Evolutionary conservation across 1,284 basidiomycete species (phyloP), one percentile per base, ranked within the genome.

Genomic region (Ceratobasidium sp.): DNA sequence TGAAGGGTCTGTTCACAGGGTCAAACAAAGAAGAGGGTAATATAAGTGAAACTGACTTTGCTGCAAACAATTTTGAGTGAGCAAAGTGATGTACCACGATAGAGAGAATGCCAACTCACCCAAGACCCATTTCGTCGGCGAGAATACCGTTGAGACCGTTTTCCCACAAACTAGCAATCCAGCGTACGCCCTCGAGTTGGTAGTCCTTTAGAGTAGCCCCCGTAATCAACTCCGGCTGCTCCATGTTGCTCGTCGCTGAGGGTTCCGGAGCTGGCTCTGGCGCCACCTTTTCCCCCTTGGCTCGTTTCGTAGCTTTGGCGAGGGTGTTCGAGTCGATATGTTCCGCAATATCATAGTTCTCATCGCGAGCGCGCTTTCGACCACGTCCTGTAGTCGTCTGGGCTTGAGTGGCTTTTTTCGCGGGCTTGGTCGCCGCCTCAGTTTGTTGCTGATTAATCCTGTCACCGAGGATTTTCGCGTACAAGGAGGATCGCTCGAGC

Each of bases 171-270:
- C 91, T 91, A 4, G 94, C 92, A 92, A 99, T 95, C 97, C 97
- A 99, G 77, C 97, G 94, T 17, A 99, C 89, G 5, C 97, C 97
- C 66, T 96, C 95, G 1, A 99, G 87, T 82, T 99, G 97, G 81
- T 99, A 99, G 57, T 93, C 89, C 79, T 96, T 94, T 77, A 98
- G 83, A 64, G 85, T 92, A 1, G 91, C 94, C 5, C 96, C 97
- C 0, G 94, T 97, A 54, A 98, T 85, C 17, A 96, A 84, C 1
- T 86, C 84, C 0, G 96, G 95, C 82, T 97, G 96, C 59, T 87
- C 81, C 76, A 73, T 76, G 41, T 41, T 9, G 17, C 54, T 41
- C n/a, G 33, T 51, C 9, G 57, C 29, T 0, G 60, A 41, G 9
- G 63, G 24, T 19, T 74, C 72, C 33, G 29, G 5, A 1, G 44